phyloP scores from a whole-genome alignment of 2,329 filamentous ascomycete species.

The Shiraia bambusicola region DNA sequence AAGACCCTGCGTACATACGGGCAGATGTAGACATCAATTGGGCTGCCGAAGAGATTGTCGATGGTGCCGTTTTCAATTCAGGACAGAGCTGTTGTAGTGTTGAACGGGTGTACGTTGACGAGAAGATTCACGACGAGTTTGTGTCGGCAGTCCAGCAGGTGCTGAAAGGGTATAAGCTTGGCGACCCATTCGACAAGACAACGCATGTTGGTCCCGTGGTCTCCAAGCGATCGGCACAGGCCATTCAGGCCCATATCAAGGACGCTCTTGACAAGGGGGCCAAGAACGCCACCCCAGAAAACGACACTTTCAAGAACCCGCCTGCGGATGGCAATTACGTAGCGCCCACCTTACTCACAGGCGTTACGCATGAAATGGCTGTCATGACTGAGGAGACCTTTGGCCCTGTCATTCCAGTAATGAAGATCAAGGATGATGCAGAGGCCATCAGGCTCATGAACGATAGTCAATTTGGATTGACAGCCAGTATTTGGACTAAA shows the following conservation, averaged over 20 bases:
- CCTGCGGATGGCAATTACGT: conserved; percentile 85
- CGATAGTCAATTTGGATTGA: conserved; percentile 89
- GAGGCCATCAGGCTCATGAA: conserved; percentile 89
- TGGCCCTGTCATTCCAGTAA: conserved; percentile 85
- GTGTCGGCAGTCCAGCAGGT: conserved; percentile 77
- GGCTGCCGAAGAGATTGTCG: conserved; percentile 92
- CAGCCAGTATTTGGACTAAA: conserved; percentile 97
- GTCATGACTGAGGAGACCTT: conserved; percentile 96
- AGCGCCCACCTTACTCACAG: conserved; percentile 76
- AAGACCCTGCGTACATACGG: conserved; percentile 89
- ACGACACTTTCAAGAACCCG: conserved; percentile 71
- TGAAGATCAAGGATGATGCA: conserved; percentile 77
- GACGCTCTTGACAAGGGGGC: conserved; percentile 84
- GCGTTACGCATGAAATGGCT: conserved; percentile 77
- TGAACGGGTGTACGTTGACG: conserved; percentile 88
- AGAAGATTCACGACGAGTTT: conserved; percentile 80
- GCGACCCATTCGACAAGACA: conserved; percentile 77
- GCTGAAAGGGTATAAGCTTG: conserved; percentile 75
- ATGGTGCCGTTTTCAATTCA: conserved; percentile 95
- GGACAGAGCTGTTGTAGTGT: conserved; percentile 97
- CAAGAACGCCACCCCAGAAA: conserved; percentile 79
- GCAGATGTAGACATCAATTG: conserved; percentile 83
- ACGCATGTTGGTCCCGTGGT: conserved; percentile 89
- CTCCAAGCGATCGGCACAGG: conserved; percentile 73
- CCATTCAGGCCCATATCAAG: conserved; percentile 75